Conservation (phyloP, 306 rosid genomes). For the Glycine latifolia region DNA sequence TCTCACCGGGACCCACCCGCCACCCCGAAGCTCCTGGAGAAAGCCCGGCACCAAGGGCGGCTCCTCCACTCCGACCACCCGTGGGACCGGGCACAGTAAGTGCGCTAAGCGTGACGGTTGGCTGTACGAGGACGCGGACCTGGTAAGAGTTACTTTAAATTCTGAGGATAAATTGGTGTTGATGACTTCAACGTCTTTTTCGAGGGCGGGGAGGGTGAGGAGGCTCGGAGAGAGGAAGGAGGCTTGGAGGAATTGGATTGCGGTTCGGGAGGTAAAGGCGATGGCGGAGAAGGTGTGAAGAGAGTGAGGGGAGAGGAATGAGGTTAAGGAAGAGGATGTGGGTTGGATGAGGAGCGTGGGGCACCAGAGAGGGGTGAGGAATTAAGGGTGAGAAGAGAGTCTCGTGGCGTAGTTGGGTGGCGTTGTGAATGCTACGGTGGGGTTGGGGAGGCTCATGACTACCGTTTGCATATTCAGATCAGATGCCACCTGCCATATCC, state of each 20-base stretch:
- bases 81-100: constrained; percentile 72
- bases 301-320: constrained; percentile 56
- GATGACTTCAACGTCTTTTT: no score
- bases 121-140: no score
- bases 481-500: neutral
- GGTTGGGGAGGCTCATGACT: no score
- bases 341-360: constrained; percentile 65
- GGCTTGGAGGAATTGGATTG: constrained; percentile 63
- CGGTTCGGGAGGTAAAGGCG: constrained; percentile 83
- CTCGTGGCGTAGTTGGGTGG: constrained; percentile 75
- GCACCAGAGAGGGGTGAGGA: constrained; percentile 62
- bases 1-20: constrained; percentile 62
- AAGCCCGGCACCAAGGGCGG: constrained; percentile 79
- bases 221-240: no score
- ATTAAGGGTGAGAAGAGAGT: constrained; percentile 60
- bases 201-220: no score
- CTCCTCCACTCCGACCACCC: constrained; percentile 63
- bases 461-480: neutral
- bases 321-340: constrained; percentile 56
- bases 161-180: no score
- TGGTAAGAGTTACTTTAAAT: no score
- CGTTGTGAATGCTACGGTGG: constrained; percentile 71
- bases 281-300: constrained; percentile 67
- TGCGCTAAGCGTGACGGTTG: no score
- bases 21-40: constrained; percentile 55